Evolutionary conservation across 2,329 filamentous ascomycete genomes (phyloP).

Genomic region (Tolypocladium amazonense): DNA sequence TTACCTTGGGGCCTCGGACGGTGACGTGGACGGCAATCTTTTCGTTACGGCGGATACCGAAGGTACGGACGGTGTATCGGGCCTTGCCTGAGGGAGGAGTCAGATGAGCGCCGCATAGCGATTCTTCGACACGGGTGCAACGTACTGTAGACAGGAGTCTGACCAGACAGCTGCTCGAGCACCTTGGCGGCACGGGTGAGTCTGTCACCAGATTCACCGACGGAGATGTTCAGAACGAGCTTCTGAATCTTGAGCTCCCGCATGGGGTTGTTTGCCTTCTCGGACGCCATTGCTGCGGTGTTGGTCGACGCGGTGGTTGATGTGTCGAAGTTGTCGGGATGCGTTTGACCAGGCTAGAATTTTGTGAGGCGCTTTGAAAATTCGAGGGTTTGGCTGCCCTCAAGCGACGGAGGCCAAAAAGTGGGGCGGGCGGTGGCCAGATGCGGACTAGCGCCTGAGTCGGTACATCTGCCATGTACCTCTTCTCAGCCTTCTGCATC

Average conservation of each 20-base stretch:
- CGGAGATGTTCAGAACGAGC: slow-evolving; percentile 98
- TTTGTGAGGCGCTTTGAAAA: slow-evolving; percentile 25
- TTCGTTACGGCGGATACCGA: slow-evolving; percentile 99
- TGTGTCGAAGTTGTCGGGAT: slow-evolving; percentile 21
- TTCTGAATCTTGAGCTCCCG: slow-evolving; percentile 99
- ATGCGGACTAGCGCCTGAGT: slow-evolving; percentile 13
- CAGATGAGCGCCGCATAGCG: slow-evolving; percentile 6
- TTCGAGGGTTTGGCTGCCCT: slow-evolving; percentile 32
- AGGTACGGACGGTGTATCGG: slow-evolving; percentile 99
- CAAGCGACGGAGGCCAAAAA: slow-evolving; percentile 15
- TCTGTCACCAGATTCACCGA: slow-evolving; percentile 99
- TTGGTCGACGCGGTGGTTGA: slow-evolving; percentile 23
- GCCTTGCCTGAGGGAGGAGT: slow-evolving; percentile 66
- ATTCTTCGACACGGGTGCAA: slow-evolving; percentile 11
- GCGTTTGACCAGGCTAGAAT: slow-evolving; percentile 14
- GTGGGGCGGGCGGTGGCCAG: slow-evolving; percentile 5
- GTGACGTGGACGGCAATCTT: slow-evolving; percentile 99
- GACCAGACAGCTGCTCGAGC: slow-evolving; percentile 98
- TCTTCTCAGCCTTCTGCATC: slow-evolving; percentile 24
- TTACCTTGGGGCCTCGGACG: slow-evolving; percentile 80
- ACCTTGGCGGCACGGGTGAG: slow-evolving; percentile 99
- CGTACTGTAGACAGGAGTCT: slow-evolving; percentile 98
- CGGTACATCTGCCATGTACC: slow-evolving; percentile 20
- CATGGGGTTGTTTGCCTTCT: slow-evolving; percentile 97
- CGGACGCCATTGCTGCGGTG: slow-evolving; percentile 43